Percentiles rank a stretch among this genome's conserved stretches.
phyloP scores from a whole-genome alignment of 768 basidiomycete genomes.

The Lepiota subincarnata region DNA sequence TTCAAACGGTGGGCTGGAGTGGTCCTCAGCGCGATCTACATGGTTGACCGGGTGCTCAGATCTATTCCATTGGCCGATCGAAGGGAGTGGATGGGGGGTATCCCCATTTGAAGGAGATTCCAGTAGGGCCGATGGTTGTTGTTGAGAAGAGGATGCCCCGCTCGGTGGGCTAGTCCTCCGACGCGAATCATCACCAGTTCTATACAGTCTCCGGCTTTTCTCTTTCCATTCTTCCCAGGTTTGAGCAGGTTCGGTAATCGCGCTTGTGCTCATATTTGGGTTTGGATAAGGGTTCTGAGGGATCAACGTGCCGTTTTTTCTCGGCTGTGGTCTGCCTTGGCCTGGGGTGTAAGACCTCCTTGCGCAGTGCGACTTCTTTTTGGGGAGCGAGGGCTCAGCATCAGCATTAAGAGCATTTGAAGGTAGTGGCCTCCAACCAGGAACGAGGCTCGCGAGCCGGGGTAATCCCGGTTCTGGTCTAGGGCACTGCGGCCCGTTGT shows the following conservation, averaged over 20 bases:
- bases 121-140: conserved; percentile 14
- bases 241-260: conserved; percentile 2
- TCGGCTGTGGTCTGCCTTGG: too few relatives aligned
- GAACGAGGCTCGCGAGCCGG: too few relatives aligned
- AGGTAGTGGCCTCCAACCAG: too few relatives aligned
- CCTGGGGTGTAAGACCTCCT: too few relatives aligned
- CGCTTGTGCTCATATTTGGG: not conserved
- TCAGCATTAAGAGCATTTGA: too few relatives aligned
- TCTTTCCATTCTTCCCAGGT: conserved; percentile 13
- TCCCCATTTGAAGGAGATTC: conserved; percentile 5
- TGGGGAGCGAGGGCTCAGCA: too few relatives aligned
- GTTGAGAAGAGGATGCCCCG: conserved; percentile 6
- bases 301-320: too few relatives aligned
- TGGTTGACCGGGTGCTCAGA: not conserved
- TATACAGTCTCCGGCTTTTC: conserved; percentile 16
- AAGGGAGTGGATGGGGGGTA: conserved; percentile 1
- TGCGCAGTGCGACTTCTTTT: too few relatives aligned
- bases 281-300: not conserved
- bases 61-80: not conserved
- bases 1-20: too few relatives aligned
- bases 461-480: too few relatives aligned
- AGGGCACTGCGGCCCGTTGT: too few relatives aligned
- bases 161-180: not conserved
- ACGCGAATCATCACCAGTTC: conserved; percentile 6
- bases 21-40: not conserved